phyloP scores from a whole-genome alignment of 768 basidiomycete species.

The Amyloporia xantha region DNA sequence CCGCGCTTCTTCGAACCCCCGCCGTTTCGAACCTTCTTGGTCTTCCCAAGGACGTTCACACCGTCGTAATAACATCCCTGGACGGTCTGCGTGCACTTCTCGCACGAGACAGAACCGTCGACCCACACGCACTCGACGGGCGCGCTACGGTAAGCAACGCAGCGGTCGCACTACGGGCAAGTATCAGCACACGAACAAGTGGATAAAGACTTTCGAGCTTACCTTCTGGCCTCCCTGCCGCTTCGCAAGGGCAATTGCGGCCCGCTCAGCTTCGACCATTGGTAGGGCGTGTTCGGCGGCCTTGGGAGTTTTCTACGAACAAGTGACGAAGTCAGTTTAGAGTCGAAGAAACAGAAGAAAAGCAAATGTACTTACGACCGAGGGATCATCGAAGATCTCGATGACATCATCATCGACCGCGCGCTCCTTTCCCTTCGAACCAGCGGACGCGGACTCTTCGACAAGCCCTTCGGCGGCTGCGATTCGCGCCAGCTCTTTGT shows the following conservation, averaged over 20 bases:
- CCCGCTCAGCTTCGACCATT: not conserved
- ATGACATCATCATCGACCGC: not conserved
- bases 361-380: not conserved
- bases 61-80: not conserved
- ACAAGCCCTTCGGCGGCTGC: not conserved
- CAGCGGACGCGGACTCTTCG: not conserved
- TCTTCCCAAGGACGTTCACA: not conserved
- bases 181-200: not conserved
- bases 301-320: not conserved
- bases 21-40: not conserved
- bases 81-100: not conserved
- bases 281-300: not conserved
- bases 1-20: not conserved
- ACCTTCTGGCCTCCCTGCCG: not conserved
- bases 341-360: not conserved
- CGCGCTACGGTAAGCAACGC: not conserved
- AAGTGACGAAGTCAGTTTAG: not conserved
- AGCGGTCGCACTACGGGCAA: not conserved
- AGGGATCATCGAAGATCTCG: not conserved
- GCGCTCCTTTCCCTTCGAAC: not conserved
- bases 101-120: not conserved
- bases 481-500: not conserved
- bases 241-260: not conserved
- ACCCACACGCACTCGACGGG: not conserved
- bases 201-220: not conserved